phyloP scores from a whole-genome alignment of 306 rosid species.

The Trichosanthes truncata region DNA sequence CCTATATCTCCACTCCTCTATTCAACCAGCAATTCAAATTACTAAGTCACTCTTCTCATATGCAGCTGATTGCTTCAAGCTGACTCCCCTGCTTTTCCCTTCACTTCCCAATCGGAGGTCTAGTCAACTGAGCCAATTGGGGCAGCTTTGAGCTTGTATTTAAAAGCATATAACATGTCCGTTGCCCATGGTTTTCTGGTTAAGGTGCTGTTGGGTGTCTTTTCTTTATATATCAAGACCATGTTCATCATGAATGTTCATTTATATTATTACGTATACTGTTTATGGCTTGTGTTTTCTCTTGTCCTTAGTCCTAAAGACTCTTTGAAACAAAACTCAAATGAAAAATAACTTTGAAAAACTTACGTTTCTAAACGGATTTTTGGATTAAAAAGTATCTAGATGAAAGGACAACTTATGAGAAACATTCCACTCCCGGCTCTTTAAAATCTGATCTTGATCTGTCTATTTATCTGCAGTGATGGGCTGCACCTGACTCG shows the following conservation, averaged over 20 bases:
- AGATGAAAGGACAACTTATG: not conserved
- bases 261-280: not conserved
- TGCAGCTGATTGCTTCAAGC: not conserved
- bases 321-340: not conserved
- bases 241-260: not conserved
- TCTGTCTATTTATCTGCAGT: constrained; percentile 31
- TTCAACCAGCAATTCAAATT: no score
- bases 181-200: not conserved
- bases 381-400: not conserved
- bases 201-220: not conserved
- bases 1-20: not conserved
- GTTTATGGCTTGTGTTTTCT: not conserved
- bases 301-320: not conserved
- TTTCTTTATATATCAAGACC: not conserved
- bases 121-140: not conserved
- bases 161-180: not conserved
- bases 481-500: constrained; percentile 73
- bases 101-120: not conserved
- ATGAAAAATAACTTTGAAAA: not conserved
- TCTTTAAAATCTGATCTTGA: not conserved
- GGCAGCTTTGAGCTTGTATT: not conserved
- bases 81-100: not conserved
- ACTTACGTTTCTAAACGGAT: not conserved
- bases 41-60: not conserved
- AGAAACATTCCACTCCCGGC: not conserved